These are phyloP conservation scores for Leucocoprinus leucothites DNA, from an alignment of 768 basidiomycete genomes.

Conservation along the genomic window DNA sequence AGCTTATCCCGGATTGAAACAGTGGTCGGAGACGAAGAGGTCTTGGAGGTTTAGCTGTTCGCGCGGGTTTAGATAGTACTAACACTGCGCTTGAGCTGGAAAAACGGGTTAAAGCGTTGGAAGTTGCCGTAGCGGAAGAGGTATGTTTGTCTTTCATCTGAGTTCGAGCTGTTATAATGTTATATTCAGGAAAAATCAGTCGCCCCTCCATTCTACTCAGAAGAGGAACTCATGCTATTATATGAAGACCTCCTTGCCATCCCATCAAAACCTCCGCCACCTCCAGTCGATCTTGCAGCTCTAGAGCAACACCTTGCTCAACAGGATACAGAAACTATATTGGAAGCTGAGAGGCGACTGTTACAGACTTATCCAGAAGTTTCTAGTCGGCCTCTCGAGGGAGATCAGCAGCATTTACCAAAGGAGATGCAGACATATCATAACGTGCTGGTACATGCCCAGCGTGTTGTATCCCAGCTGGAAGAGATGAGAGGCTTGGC, in stretches of 20 bases:
- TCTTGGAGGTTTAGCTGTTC: conserved; percentile 1
- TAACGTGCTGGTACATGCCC: conserved; percentile 31
- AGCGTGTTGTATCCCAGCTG: conserved; percentile 31
- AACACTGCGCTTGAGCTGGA: conserved; percentile 9
- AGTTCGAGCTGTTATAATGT: too few relatives aligned
- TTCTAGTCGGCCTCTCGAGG: background rate
- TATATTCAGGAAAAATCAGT: conserved; percentile 11
- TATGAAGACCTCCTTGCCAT: conserved; percentile 17
- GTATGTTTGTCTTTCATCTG: background rate
- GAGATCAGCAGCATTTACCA: conserved; percentile 5
- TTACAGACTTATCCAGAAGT: conserved; percentile 4
- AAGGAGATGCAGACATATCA: conserved; percentile 22
- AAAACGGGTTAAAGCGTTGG: conserved; percentile 13
- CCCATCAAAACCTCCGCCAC: conserved; percentile 8
- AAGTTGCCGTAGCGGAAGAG: conserved; percentile 10
- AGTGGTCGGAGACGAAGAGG: conserved; percentile 3
- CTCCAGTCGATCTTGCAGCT: conserved; percentile 6
- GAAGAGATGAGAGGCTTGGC: conserved; percentile 23
- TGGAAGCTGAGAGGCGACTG: background rate
- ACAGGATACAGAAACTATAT: conserved; percentile 8
- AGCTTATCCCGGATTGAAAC: background rate
- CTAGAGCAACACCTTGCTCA: conserved; percentile 4
- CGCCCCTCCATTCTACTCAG: conserved; percentile 8
- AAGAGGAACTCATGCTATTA: conserved; percentile 14
- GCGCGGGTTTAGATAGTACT: background rate